Conservation (phyloP, 2,329 filamentous ascomycete species). For the Fusarium circinatum region DNA sequence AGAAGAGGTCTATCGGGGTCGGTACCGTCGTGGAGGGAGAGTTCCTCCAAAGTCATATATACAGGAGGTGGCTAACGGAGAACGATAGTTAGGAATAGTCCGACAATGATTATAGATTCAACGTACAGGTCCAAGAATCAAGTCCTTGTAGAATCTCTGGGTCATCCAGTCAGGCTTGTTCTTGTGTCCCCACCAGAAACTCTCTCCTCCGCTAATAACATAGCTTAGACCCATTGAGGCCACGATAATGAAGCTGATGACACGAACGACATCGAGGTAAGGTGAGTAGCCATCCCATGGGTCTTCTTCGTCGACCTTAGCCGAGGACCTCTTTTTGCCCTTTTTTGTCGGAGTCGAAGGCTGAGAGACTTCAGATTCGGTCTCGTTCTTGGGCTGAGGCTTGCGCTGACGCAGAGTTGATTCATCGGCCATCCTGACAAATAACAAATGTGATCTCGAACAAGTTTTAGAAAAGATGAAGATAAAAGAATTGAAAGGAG, state of each 20-base stretch:
- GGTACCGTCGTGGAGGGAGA: slow-evolving; percentile 80
- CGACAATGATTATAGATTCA: neutral
- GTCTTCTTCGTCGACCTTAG: slow-evolving; percentile 55
- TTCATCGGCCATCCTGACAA: slow-evolving; percentile 51
- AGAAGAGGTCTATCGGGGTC: slow-evolving; percentile 83
- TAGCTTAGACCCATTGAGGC: slow-evolving; percentile 79
- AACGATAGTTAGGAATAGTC: slow-evolving; percentile 2
- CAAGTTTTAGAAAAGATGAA: neutral
- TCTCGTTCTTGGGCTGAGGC: slow-evolving; percentile 41
- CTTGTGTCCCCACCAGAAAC: slow-evolving; percentile 72
- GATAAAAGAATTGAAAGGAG: neutral
- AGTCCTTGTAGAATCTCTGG: slow-evolving; percentile 65
- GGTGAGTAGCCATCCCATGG: slow-evolving; percentile 60
- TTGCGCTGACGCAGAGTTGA: slow-evolving; percentile 58
- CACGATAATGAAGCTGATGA: slow-evolving; percentile 73
- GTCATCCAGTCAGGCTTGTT: slow-evolving; percentile 71
- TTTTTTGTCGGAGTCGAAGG: slow-evolving; percentile 42
- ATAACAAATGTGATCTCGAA: neutral
- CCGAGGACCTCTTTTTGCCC: slow-evolving; percentile 34
- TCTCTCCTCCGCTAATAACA: slow-evolving; percentile 77
- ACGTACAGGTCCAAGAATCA: slow-evolving; percentile 41
- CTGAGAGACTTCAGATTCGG: slow-evolving; percentile 30
- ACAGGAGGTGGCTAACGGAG: slow-evolving; percentile 64
- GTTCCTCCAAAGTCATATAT: slow-evolving; percentile 78
- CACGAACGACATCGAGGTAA: slow-evolving; percentile 74